Evolutionary conservation across 305 asterid genomes (phyloP).

Genomic region (Fraxinus nigra): DNA sequence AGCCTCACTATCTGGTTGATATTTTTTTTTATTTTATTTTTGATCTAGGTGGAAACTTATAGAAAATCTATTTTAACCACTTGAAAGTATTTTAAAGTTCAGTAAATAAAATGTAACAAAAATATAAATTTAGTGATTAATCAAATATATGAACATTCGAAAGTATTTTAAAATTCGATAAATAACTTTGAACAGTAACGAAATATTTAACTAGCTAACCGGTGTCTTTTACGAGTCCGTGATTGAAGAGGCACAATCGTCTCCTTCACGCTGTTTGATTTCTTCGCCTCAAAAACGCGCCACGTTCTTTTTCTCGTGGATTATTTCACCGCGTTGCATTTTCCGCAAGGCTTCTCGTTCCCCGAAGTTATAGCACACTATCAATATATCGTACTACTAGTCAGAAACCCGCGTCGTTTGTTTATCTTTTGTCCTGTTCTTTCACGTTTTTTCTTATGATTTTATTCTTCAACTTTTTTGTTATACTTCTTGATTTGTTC

Average conservation of each 20-base stretch:
- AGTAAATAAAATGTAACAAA: too few relatives aligned
- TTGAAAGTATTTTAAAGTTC: too few relatives aligned
- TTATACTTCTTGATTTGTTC: slow-evolving; percentile 12
- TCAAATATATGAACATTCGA: not conserved
- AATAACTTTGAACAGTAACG: too few relatives aligned
- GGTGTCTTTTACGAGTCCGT: not conserved
- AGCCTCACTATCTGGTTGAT: too few relatives aligned
- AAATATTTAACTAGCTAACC: too few relatives aligned
- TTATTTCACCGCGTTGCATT: slow-evolving; percentile 28
- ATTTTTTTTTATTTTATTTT: too few relatives aligned
- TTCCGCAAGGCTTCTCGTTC: slow-evolving; percentile 43
- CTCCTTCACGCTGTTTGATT: not conserved
- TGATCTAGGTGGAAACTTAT: too few relatives aligned
- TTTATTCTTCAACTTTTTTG: not conserved
- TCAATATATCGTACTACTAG: slow-evolving; percentile 9
- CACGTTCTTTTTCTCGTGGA: not conserved
- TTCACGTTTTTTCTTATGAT: not conserved
- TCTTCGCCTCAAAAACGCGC: slow-evolving; percentile 22
- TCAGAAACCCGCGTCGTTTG: slow-evolving; percentile 42
- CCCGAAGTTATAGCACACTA: slow-evolving; percentile 15
- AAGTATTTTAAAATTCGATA: too few relatives aligned
- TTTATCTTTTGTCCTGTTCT: not conserved
- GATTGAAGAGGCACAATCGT: not conserved
- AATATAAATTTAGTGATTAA: too few relatives aligned
- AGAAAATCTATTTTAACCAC: too few relatives aligned